A percentile compares a stretch with the other conserved stretches of the same genome.
These are phyloP conservation scores for Nyssa sinensis DNA, from an alignment of 148 eudicot species.

Conservation along the genomic window DNA sequence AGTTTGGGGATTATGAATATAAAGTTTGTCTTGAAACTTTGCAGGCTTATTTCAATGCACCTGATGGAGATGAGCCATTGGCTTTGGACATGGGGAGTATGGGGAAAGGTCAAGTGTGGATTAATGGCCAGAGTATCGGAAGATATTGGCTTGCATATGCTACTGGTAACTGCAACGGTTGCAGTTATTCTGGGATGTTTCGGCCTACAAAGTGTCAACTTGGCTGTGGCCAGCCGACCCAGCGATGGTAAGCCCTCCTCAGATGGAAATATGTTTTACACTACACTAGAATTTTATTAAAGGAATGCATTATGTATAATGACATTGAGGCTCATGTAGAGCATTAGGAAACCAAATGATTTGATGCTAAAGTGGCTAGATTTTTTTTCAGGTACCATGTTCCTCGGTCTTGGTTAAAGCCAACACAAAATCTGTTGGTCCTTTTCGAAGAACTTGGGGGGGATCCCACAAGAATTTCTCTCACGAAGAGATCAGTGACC, in stretches of 20 bases:
- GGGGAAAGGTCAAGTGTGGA: constrained; percentile 97
- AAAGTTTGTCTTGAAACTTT: constrained; percentile 8
- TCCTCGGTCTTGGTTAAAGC: constrained; percentile 94
- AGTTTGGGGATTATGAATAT: not conserved
- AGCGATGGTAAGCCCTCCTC: constrained; percentile 64
- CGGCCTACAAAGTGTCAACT: constrained; percentile 72
- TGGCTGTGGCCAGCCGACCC: constrained; percentile 90
- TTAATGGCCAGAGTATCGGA: constrained; percentile 89
- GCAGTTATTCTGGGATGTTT: constrained; percentile 66
- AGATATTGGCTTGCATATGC: constrained; percentile 83
- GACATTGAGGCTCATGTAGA: not conserved
- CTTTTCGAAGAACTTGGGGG: constrained; percentile 94
- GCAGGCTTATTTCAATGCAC: constrained; percentile 83
- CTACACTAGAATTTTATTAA: not conserved
- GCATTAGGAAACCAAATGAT: not conserved
- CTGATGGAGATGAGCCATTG: constrained; percentile 78
- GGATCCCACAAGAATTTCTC: constrained; percentile 62
- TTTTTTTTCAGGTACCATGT: constrained; percentile 77
- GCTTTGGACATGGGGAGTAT: constrained; percentile 90
- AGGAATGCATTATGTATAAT: not conserved
- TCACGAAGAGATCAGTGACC: constrained; percentile 63
- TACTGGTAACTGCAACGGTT: constrained; percentile 63
- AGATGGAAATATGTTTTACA: not conserved
- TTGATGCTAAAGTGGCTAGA: not conserved
- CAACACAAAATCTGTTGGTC: constrained; percentile 65